phyloP scores from a whole-genome alignment of 768 basidiomycete species.

The Mycena sanguinolenta region DNA sequence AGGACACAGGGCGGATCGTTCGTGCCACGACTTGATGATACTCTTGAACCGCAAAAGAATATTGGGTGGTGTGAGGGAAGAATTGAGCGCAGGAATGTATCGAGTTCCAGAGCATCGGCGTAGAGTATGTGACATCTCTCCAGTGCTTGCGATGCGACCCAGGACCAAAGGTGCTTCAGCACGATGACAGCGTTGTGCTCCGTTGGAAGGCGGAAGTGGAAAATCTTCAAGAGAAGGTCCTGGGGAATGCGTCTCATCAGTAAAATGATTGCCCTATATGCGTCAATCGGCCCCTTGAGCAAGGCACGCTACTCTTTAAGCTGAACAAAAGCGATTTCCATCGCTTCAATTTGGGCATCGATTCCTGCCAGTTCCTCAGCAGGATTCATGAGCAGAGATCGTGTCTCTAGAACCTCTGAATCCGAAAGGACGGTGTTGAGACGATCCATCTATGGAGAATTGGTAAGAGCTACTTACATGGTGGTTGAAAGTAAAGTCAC shows the following conservation, averaged over 20 bases:
- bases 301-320: too few relatives aligned
- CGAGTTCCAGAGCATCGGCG: conserved; percentile 14
- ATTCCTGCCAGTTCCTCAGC: conserved; percentile 2
- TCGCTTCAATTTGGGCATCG: too few relatives aligned
- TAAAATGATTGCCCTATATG: too few relatives aligned
- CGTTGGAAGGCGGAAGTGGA: conserved; percentile 14
- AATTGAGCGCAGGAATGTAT: conserved; percentile 4
- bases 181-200: too few relatives aligned
- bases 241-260: conserved; percentile 6
- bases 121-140: not conserved
- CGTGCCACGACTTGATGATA: not conserved
- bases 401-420: not conserved
- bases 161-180: conserved; percentile 9
- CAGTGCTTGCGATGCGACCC: too few relatives aligned
- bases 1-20: not conserved
- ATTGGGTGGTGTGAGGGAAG: not conserved
- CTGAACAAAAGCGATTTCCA: too few relatives aligned
- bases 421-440: not conserved
- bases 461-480: not conserved
- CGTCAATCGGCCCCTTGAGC: too few relatives aligned
- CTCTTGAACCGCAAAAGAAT: not conserved
- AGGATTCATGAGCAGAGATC: not conserved
- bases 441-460: not conserved
- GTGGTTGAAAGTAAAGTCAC: too few relatives aligned
- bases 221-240: conserved; percentile 22